Base-by-base conservation (phyloP, 352 stramenopile genomes). In the Pythium rishiriense region DNA sequence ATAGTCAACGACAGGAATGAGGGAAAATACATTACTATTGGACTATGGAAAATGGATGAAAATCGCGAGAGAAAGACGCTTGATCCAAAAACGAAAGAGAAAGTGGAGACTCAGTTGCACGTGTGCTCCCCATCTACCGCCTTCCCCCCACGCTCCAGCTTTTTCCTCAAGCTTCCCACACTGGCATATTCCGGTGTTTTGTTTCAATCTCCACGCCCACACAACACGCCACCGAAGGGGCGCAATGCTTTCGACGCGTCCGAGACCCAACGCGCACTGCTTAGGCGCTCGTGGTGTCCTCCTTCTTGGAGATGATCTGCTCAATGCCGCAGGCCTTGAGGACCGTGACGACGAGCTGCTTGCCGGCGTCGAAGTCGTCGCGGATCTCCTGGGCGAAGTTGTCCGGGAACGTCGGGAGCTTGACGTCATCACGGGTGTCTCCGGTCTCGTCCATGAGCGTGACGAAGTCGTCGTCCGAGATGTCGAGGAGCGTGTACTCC, bases 401-500 rank as follows among this genome's bases (percentile, higher is more conserved):
- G 7, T 99, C 96, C 42, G 97, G 97, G 79, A 94, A 97, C 9
- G 80, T 87, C 54, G 97, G 97, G 58, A 99, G 87, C 85, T 99
- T 99, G 60, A 99, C 86, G 83, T 99, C 97, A 50, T 98, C 96
- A 81, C 98, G 98, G 74, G 96, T 97, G 42, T 99, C 97, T 64
- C 97, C 97, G 14, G 68, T 75, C 75, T 99, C 97, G 82, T 99
- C 97, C 93, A 99, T 98, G 65, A 99, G 93, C 68, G 92, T 98
- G 61, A 98, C 87, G 76, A 98, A 99, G 72, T 97, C 97, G 58
- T 99, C 98, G 53, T 98, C 97, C 72, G 91, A 91, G 75, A 99
- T 99, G 83, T 99, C 97, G 58, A 99, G 93, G 54, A 99, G 90
- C 72, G 98, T 98, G 88, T 96, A 99, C 69, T 99, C 97, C 49